Evolutionary conservation across 1,139 yeast species (phyloP).

Genomic region (Waltiozyma sp.): DNA sequence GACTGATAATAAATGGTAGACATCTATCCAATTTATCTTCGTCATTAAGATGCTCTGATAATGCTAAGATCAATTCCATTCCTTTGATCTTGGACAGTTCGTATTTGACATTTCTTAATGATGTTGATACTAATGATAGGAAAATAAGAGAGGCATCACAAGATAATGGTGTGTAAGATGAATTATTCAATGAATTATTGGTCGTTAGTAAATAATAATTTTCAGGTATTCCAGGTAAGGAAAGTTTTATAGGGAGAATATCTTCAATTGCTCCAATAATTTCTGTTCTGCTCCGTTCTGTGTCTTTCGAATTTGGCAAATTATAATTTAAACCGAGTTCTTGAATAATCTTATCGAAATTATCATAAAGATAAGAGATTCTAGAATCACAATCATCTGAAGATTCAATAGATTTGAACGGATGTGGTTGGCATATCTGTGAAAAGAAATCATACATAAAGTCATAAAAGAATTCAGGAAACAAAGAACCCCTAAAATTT

Average conservation of each 20-base stretch:
- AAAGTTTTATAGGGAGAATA: slow-evolving; percentile 32
- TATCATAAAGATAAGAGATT: slow-evolving; percentile 45
- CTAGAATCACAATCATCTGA: slow-evolving; percentile 44
- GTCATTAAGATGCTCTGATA: slow-evolving; percentile 70
- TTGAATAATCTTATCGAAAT: slow-evolving; percentile 40
- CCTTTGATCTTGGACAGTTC: slow-evolving; percentile 59
- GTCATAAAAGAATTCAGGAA: slow-evolving; percentile 63
- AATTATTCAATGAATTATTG: too few species aligned
- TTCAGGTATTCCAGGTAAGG: slow-evolving; percentile 36
- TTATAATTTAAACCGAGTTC: slow-evolving; percentile 34
- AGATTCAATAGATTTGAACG: slow-evolving; percentile 21
- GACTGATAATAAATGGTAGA: slow-evolving; percentile 60
- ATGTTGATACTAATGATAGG: slow-evolving; percentile 52
- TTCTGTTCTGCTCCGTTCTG: slow-evolving; percentile 1
- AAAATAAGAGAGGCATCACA: slow-evolving; percentile 42
- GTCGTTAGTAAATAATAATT: slow-evolving; percentile 33
- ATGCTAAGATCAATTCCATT: slow-evolving; percentile 63
- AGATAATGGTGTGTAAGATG: slow-evolving; percentile 19
- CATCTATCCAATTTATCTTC: slow-evolving; percentile 80
- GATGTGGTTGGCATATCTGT: slow-evolving; percentile 22
- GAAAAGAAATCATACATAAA: slow-evolving; percentile 62
- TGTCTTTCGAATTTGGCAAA: slow-evolving; percentile 1
- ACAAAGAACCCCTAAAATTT: slow-evolving; percentile 36
- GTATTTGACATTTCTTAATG: slow-evolving; percentile 52
- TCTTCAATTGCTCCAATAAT: slow-evolving; percentile 4